These are phyloP conservation scores for Sarocladiaceae sp. DNA, from an alignment of 2,329 filamentous ascomycete genomes.

Conservation along the genomic window DNA sequence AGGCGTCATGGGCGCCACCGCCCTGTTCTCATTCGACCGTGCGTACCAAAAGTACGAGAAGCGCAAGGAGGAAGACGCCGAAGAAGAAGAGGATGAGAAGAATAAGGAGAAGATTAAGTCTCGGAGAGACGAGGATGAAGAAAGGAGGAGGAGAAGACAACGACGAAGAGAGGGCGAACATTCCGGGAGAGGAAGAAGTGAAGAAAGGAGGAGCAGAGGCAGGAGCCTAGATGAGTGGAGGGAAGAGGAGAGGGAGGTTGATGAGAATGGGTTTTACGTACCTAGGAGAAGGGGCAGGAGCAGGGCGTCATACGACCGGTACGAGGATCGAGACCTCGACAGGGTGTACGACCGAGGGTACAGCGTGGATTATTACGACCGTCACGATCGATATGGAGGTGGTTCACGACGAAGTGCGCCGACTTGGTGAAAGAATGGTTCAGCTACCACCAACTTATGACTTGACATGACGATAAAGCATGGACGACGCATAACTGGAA, in stretches of 20 bases:
- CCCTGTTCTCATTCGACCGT: conserved; percentile 36
- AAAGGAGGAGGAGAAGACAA: not conserved
- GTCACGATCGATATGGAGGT: conserved; percentile 3
- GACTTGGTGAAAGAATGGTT: not conserved
- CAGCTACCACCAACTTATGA: not conserved
- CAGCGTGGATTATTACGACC: conserved; percentile 3
- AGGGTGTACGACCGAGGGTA: not conserved
- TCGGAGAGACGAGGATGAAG: not conserved
- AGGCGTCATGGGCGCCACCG: conserved; percentile 28
- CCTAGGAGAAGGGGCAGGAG: conserved; percentile 12
- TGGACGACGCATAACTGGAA: too few relatives aligned
- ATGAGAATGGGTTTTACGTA: conserved; percentile 6
- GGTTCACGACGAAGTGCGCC: not conserved
- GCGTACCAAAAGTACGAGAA: conserved; percentile 19
- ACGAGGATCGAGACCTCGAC: not conserved
- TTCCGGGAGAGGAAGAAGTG: not conserved
- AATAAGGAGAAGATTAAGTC: too few relatives aligned
- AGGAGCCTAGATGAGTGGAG: conserved; percentile 6
- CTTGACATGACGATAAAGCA: not conserved
- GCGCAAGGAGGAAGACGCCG: not conserved
- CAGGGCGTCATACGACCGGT: conserved; percentile 10
- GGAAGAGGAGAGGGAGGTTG: not conserved
- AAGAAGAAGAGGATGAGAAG: not conserved
- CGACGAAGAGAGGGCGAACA: not conserved
- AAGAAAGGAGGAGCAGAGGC: conserved; percentile 1